Evolutionary conservation across 495 filamentous ascomycete species (phyloP), one percentile per base, ranked within the genome.

Genomic region (Trypethelium eluteriae): DNA sequence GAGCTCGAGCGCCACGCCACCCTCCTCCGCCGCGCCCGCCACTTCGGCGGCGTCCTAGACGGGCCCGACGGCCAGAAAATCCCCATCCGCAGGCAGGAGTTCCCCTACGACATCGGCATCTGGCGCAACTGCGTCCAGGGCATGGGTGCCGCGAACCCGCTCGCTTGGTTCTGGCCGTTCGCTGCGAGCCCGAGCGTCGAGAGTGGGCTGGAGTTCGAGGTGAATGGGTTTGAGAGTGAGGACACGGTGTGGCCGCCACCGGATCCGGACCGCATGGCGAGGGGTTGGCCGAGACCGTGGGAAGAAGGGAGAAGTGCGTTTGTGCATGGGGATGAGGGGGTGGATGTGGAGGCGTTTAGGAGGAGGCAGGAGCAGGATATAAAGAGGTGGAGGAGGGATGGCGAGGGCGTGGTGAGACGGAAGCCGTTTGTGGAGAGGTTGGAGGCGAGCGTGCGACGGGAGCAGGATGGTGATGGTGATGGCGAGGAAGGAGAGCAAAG

Each of bases 61-160:
- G 86, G 81, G 0, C 88, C 87, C 6, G 81, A 87, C 50, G 86
- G 89, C 12, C 73, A 78, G 12, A 76, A 78, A 36, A 69, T 88
- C 4, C 74, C 76, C 11, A 82, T 92, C 64, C 76, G 76, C 53
- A 82, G 81, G 59, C 87, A 94, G 70, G 92, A 95, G 71, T 96
- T 92, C 73, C 92, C 92, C 0, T 98, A 95, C 71, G 94, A 98
- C 73, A 82, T 98, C 66, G 95, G 94, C 9, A 81, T 98, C 61
- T 94, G 86, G 82, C 78, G 79, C 32, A 96, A 96, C 72, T 77
- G 93, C 59, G 84, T 78, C 65, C 84, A 88, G 65, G 88, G 83
- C 39, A 92, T 95, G 86, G 92, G 91, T 1, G 76, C 70, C 2
- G 81, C 83, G 0, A 85, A 79, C 67, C 63, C 71, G 0, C 64